A percentile compares a stretch with the other conserved stretches of the same genome.
phyloP scores from a whole-genome alignment of 495 filamentous ascomycete species.

The Echria macrotheca region DNA sequence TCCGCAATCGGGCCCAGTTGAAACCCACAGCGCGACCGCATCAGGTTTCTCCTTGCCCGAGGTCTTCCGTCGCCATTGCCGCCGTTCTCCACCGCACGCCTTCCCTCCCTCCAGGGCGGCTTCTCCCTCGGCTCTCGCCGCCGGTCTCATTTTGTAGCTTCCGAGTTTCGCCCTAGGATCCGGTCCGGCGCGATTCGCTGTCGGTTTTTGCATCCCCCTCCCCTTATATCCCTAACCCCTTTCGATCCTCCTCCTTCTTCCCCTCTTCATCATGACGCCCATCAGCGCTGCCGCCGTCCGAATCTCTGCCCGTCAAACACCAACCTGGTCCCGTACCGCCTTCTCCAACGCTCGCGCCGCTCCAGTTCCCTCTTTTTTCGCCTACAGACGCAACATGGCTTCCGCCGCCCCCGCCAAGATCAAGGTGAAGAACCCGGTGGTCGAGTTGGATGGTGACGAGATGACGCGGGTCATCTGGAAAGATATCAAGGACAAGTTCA shows the following conservation, averaged over 20 bases:
- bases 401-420: slow-evolving; percentile 58
- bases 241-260: slow-evolving; percentile 13
- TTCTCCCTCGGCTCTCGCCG: slow-evolving; percentile 26
- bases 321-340: slow-evolving; percentile 17
- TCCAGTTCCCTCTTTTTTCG: slow-evolving; percentile 20
- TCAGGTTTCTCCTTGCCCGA: slow-evolving; percentile 3
- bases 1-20: neutral
- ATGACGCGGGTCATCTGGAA: slow-evolving; percentile 99
- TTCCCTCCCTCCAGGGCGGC: slow-evolving; percentile 12
- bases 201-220: slow-evolving; percentile 10
- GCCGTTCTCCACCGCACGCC: slow-evolving; percentile 16
- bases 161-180: slow-evolving; percentile 6
- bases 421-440: slow-evolving; percentile 95
- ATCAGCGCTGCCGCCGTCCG: slow-evolving; percentile 25
- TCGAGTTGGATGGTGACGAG: slow-evolving; percentile 97
- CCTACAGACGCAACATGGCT: slow-evolving; percentile 37
- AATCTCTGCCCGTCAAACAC: slow-evolving; percentile 20
- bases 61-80: slow-evolving; percentile 13
- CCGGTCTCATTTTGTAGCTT: slow-evolving; percentile 14
- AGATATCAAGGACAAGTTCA: slow-evolving; percentile 97
- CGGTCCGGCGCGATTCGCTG: slow-evolving; percentile 21
- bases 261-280: slow-evolving; percentile 26
- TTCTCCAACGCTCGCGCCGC: slow-evolving; percentile 16
- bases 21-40: slow-evolving; percentile 4
- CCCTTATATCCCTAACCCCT: slow-evolving; percentile 9